Base-by-base conservation (phyloP, 2,329 filamentous ascomycete genomes). In the Sclerotinia trifoliorum region DNA sequence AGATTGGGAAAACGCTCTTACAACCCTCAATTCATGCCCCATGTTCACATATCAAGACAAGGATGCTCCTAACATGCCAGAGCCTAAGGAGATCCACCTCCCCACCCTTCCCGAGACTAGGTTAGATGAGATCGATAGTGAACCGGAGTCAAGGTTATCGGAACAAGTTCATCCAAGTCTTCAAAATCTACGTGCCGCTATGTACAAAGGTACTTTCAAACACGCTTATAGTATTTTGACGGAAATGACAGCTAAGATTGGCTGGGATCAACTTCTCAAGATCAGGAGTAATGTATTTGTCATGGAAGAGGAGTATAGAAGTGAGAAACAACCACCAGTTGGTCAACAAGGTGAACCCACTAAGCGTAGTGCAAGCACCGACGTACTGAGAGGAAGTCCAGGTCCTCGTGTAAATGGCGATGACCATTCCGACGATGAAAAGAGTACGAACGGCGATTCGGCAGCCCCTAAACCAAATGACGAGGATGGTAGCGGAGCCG, bases 1-100 rank as follows among this genome's bases (percentile, higher is more conserved):
- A 78, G 92, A 96, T 77, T 99, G 95, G 93, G 95, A 98, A 77
- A 88, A 98, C 73, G 95, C 95, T 0, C 85, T 99, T 32, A 89
- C 96, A 6, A 98, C 95, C 5, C 85, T 99, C 65, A 99, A 99
- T 81, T 99, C 95, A 24, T 99, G 95, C 79, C 95, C 95, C 11
- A 99, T 99, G 95, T 99, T 99, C 79, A 99, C 95, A 8, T 98
- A 99, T 79, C 95, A 98, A 80, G 95, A 99, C 80, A 98, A 97
- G 79, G 95, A 99, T 78, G 90, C 93, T 7, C 95, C 95, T 4
- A 82, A 95, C 69, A 94, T 98, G 90, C 95, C 95, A 1, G 93
- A 97, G 76, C 94, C 95, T 0, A 90, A 91, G 74, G 91, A 93
- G 67, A 91, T 98, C 54, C 88, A 91, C 73, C 85, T 99, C 19